Conservation (phyloP, 2,329 filamentous ascomycete species). For the Aspergillus flavus region DNA sequence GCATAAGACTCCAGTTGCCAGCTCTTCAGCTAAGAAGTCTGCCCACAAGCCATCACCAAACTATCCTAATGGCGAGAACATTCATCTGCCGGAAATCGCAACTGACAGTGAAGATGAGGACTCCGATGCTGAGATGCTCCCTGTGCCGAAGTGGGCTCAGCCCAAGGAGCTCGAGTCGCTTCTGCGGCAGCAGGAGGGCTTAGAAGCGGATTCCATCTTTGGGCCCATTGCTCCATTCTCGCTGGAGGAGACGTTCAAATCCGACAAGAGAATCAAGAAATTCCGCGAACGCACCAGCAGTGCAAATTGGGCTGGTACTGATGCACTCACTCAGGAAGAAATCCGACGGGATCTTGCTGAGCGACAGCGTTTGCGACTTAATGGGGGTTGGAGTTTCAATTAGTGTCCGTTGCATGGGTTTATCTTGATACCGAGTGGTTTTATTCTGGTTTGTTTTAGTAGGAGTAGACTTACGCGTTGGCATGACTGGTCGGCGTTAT, state of each 20-base stretch:
- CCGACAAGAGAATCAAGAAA: conserved; percentile 83
- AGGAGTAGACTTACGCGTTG: neutral
- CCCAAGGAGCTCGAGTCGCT: conserved; percentile 77
- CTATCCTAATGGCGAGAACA: conserved; percentile 85
- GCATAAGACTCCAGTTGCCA: conserved; percentile 69
- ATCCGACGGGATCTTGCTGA: conserved; percentile 78
- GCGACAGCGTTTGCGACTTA: conserved; percentile 74
- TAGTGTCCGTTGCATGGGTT: conserved; percentile 7
- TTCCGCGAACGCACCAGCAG: conserved; percentile 91
- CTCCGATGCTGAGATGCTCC: conserved; percentile 62
- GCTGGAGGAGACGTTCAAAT: conserved; percentile 95
- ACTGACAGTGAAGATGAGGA: conserved; percentile 93
- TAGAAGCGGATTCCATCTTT: conserved; percentile 79
- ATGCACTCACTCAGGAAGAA: conserved; percentile 84
- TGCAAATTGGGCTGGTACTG: conserved; percentile 86
- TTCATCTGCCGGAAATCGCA: conserved; percentile 91
- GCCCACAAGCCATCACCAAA: conserved; percentile 71
- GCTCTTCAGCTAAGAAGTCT: conserved; percentile 36
- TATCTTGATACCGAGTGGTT: neutral
- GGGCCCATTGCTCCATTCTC: conserved; percentile 84
- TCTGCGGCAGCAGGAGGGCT: conserved; percentile 77
- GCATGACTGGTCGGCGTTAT: conserved; percentile 2
- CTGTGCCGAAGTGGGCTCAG: conserved; percentile 82
- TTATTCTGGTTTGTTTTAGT: neutral
- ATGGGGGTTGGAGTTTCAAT: conserved; percentile 83